Evolutionary conservation across 2,329 filamentous ascomycete genomes (phyloP).

Genomic region (Trematosphaeria pertusa): DNA sequence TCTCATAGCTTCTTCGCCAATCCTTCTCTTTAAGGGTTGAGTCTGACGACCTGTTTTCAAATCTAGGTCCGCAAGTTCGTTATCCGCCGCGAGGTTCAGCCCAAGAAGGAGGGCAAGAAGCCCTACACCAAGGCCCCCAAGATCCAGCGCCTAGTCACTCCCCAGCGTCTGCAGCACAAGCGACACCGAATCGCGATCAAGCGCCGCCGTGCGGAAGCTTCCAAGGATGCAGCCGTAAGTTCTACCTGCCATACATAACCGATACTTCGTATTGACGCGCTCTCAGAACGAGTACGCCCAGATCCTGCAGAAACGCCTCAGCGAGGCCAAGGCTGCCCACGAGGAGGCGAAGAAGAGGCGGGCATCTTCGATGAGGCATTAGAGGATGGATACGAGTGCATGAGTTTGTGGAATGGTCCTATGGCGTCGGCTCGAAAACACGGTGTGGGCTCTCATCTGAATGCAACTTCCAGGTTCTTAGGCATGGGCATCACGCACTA

Average conservation of each 20-base stretch:
- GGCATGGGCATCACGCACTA: conserved; percentile 45
- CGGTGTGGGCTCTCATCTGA: conserved; percentile 42
- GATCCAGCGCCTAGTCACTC: conserved; percentile 99
- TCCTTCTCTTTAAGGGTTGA: conserved; percentile 53
- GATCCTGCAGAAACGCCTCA: conserved; percentile 94
- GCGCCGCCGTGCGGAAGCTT: conserved; percentile 94
- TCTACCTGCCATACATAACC: neutral
- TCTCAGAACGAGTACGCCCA: conserved; percentile 92
- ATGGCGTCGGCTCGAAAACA: conserved; percentile 47
- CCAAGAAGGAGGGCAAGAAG: conserved; percentile 97
- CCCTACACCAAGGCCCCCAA: conserved; percentile 99
- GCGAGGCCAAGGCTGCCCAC: conserved; percentile 94
- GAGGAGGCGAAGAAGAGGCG: conserved; percentile 95
- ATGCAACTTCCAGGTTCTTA: conserved; percentile 42
- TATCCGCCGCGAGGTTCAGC: conserved; percentile 96
- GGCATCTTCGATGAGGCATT: conserved; percentile 73
- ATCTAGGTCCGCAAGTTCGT: conserved; percentile 98
- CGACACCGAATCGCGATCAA: conserved; percentile 97
- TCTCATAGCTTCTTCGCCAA: conserved; percentile 71
- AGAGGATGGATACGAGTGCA: conserved; percentile 40
- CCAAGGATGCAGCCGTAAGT: conserved; percentile 98
- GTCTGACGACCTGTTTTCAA: conserved; percentile 54
- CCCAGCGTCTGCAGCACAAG: conserved; percentile 99
- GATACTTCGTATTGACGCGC: neutral
- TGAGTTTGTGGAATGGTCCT: conserved; percentile 44